Conservation (phyloP, 805 yeast species). For the Hanseniaspora valbyensis region DNA sequence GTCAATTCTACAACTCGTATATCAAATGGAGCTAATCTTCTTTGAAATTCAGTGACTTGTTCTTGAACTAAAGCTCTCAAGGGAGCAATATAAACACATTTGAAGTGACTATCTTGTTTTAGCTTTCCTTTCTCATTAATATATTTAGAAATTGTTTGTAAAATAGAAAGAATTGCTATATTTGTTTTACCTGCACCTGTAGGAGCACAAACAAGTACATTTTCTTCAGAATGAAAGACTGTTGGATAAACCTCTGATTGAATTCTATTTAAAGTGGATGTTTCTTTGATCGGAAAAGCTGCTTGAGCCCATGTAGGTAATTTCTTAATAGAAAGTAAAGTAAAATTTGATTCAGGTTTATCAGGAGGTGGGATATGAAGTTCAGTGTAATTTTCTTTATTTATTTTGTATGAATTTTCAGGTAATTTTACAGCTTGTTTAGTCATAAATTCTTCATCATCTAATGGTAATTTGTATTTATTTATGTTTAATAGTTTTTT, state of each 20-base stretch:
- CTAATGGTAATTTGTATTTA: constrained; percentile 63
- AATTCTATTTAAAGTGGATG: constrained; percentile 59
- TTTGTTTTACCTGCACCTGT: constrained; percentile 99
- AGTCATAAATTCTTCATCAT: constrained; percentile 61
- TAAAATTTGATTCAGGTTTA: constrained; percentile 33
- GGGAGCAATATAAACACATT: constrained; percentile 84
- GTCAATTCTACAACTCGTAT: constrained; percentile 74
- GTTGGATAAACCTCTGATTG: constrained; percentile 72
- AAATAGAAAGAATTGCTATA: constrained; percentile 76
- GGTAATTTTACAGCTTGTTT: constrained; percentile 67
- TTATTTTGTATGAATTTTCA: constrained; percentile 67
- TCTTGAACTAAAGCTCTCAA: constrained; percentile 91
- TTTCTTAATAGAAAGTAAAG: constrained; percentile 44
- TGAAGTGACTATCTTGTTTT: constrained; percentile 32
- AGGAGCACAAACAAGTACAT: constrained; percentile 84
- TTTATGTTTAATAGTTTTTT: constrained; percentile 16
- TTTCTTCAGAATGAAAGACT: constrained; percentile 64
- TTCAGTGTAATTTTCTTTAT: constrained; percentile 68
- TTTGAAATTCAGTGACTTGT: constrained; percentile 74
- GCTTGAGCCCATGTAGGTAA: constrained; percentile 75
- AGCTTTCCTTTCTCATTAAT: constrained; percentile 43
- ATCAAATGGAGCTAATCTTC: constrained; percentile 55
- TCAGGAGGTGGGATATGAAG: constrained; percentile 84
- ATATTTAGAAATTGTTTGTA: constrained; percentile 49
- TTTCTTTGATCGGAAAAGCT: constrained; percentile 62